Base-by-base conservation (phyloP, 2,329 filamentous ascomycete genomes). In the Alternaria longipes region DNA sequence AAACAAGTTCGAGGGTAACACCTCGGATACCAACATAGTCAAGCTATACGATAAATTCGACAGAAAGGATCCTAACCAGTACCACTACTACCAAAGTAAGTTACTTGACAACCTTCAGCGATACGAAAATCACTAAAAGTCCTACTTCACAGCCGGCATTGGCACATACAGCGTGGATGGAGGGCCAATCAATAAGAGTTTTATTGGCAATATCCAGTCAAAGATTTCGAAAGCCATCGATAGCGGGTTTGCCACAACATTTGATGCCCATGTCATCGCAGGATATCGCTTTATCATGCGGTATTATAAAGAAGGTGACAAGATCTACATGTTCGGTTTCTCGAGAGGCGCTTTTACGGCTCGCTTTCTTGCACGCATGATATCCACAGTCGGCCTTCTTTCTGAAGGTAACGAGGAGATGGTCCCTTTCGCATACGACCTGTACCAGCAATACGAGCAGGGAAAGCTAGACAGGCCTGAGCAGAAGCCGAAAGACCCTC, bases 321-420 rank as follows among this genome's bases (percentile, higher is more conserved):
- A 68, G 38, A 75, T 78, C 32, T 78, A 74, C 65, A 70, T 78
- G 28, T 78, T 77, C 56, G 75, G 75, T 28, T 78, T 78, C 66
- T 73, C 69, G 20, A 64, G 74, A 26, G 75, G 75, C 8, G 74
- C 76, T 2, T 78, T 74, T 47, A 78, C 76, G 0, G 75, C 76
- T 8, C 68, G 76, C 5, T 78, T 78, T 42, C 67, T 78, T 9
- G 66, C 69, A 20, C 62, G 64, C 46, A 74, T 75, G 64, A 56
- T 64, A 60, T 59, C 8, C 62, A 24, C 24, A 65, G 7, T 74
- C 8, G 72, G 73, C 2, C 60, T 74, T 2, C 61, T 74, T 3
- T 71, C 67, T 0, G 56, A 40, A 16, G 68, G 68, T 6, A 71
- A 71, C 28, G 67, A 69, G 3, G 67, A 71, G 36, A 65, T 69